These are phyloP conservation scores for Trametes cingulata DNA, from an alignment of 768 basidiomycete species.

Conservation along the genomic window DNA sequence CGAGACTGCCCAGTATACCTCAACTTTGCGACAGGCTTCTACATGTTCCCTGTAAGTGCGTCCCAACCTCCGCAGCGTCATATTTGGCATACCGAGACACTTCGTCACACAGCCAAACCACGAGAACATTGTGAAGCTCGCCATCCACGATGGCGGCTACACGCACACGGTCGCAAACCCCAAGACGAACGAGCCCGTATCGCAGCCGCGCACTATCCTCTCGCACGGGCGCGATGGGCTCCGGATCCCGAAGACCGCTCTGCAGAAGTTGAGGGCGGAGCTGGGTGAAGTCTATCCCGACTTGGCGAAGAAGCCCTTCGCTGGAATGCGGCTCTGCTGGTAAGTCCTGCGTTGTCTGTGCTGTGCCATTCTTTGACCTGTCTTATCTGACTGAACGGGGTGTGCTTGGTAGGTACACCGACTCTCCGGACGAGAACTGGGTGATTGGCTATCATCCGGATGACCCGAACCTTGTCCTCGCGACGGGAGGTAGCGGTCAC, in stretches of 20 bases:
- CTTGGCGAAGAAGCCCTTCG: constrained; percentile 71
- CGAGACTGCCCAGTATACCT: constrained; percentile 65
- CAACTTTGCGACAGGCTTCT: constrained; percentile 74
- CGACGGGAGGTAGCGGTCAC: constrained; percentile 88
- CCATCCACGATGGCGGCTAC: constrained; percentile 75
- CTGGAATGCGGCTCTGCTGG: constrained; percentile 86
- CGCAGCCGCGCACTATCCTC: constrained; percentile 73
- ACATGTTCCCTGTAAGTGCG: constrained; percentile 73
- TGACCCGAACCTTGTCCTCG: constrained; percentile 66
- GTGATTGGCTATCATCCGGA: constrained; percentile 74
- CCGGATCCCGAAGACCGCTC: constrained; percentile 61
- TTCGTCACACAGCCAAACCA: constrained; percentile 55
- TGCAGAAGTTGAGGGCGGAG: constrained; percentile 50
- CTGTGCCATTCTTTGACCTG: not conserved
- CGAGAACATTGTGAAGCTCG: constrained; percentile 73
- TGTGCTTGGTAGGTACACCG: constrained; percentile 72
- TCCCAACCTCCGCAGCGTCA: not conserved
- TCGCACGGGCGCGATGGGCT: constrained; percentile 58
- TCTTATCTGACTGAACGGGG: not conserved
- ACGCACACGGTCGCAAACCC: constrained; percentile 39
- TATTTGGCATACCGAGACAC: not conserved
- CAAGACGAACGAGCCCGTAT: constrained; percentile 45
- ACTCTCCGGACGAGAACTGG: constrained; percentile 87
- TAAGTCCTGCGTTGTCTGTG: constrained; percentile 36
- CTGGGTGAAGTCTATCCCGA: constrained; percentile 71